phyloP scores from a whole-genome alignment of 179 eudicot species.

The Silene vulgaris region DNA sequence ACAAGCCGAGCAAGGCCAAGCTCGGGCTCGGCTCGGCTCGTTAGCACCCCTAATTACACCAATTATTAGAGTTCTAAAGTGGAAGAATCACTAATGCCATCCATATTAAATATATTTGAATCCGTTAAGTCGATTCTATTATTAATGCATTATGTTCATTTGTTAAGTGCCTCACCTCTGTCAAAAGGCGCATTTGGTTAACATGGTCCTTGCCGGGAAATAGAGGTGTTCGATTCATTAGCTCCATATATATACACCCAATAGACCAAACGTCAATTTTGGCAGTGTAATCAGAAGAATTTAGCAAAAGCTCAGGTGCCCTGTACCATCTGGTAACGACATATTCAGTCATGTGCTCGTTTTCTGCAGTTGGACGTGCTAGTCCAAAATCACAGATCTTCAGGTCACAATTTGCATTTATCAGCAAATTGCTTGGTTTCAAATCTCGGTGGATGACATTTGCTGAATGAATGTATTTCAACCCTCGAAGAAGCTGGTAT shows the following conservation, averaged over 20 bases:
- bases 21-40: no score
- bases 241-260: slow-evolving; percentile 89
- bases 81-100: not conserved
- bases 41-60: no score
- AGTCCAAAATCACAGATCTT: slow-evolving; percentile 90
- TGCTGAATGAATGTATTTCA: slow-evolving; percentile 84
- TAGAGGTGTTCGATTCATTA: slow-evolving; percentile 68
- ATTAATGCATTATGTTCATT: not conserved
- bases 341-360: slow-evolving; percentile 81
- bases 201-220: slow-evolving; percentile 79
- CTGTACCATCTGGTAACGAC: slow-evolving; percentile 94
- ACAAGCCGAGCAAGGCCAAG: no score
- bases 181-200: slow-evolving; percentile 74
- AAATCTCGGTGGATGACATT: slow-evolving; percentile 79
- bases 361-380: slow-evolving; percentile 66
- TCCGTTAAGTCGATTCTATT: not conserved
- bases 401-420: slow-evolving; percentile 75
- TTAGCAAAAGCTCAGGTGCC: slow-evolving; percentile 82
- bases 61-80: no score
- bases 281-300: slow-evolving; percentile 75
- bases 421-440: slow-evolving; percentile 70
- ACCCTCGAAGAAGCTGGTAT: slow-evolving; percentile 82
- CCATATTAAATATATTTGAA: no score
- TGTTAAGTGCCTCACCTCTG: slow-evolving; percentile 48
- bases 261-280: slow-evolving; percentile 82